A percentile compares a stretch with the other conserved stretches of the same genome.
phyloP scores from a whole-genome alignment of 2,329 filamentous ascomycete species.

The Nemania diffusa region DNA sequence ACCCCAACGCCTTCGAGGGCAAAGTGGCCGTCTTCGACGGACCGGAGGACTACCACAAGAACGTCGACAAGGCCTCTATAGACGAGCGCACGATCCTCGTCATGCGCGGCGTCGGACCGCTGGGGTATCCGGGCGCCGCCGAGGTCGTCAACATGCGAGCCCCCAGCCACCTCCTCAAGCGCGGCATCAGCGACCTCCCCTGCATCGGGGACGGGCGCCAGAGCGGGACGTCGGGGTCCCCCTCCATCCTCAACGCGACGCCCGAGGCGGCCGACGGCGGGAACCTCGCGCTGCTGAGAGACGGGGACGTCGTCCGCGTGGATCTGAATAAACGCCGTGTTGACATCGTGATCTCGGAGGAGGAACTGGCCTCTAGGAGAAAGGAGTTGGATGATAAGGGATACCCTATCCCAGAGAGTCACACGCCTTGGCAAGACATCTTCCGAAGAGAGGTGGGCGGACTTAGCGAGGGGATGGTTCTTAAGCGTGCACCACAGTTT shows the following conservation, averaged over 20 bases:
- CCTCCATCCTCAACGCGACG: conserved; percentile 65
- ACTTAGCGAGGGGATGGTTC: conserved; percentile 59
- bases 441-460: conserved; percentile 59
- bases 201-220: conserved; percentile 66
- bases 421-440: conserved; percentile 63
- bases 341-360: conserved; percentile 56
- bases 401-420: conserved; percentile 53
- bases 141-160: conserved; percentile 65
- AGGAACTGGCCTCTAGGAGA: conserved; percentile 55
- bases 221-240: conserved; percentile 64
- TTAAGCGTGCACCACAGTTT: conserved; percentile 57
- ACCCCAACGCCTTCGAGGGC: conserved; percentile 60
- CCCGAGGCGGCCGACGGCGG: conserved; percentile 65
- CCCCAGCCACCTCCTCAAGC: conserved; percentile 55
- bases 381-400: conserved; percentile 53
- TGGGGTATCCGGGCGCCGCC: conserved; percentile 62
- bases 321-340: conserved; percentile 61
- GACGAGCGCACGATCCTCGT: conserved; percentile 57
- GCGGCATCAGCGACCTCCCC: conserved; percentile 58
- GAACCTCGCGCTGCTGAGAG: conserved; percentile 60
- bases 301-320: conserved; percentile 62
- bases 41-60: conserved; percentile 59
- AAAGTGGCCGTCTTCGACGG: conserved; percentile 61
- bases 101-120: conserved; percentile 60
- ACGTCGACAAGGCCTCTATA: conserved; percentile 56